Evolutionary conservation across 768 basidiomycete genomes (phyloP), one percentile per base, ranked within the genome.

Genomic region (Xanthoconium stramineum): DNA sequence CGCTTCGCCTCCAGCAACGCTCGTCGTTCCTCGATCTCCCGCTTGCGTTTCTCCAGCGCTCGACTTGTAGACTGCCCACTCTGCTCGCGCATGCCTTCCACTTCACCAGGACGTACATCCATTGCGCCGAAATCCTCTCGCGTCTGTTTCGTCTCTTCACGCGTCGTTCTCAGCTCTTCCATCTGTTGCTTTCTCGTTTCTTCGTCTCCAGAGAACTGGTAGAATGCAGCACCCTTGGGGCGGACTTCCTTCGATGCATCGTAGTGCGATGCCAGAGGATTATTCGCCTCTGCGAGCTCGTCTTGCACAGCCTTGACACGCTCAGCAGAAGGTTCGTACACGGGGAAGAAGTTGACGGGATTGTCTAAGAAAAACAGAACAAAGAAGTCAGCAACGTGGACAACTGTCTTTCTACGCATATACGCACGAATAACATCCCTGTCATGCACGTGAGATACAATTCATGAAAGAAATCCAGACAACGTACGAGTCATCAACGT

Each of bases 141-240:
- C 29, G 75, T 77, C 57, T 76, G 75, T 65, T 83, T 82, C 1
- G 94, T 96, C 68, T 94, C 90, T 45, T 81, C 78, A 42, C 92
- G 78, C 3, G 79, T 80, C 5, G 74, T 68, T 55, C 80, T 82
- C 13, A 98, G 75, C 53, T 89, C 89, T 54, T 91, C 91, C 92
- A 95, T 91, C 69, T 98, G 87, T 48, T 76, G 75, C 60, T 74
- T 75, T 42, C 97, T 79, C 30, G 81, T 83, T 60, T 90, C 89
- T 65, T 94, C 91, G 62, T 97, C 93, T 3, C 69, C 80, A 13
- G 92, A 91, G 72, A 98, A 95, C 68, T 91, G 89, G 70, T 96
- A 97, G 73, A 89, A 92, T 1, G 84, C 94, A 1, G 96, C 95
- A 43, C 91, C 97, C 69, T 87, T 88, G 13, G 89, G 83, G 15